phyloP scores from a whole-genome alignment of 192 early-diverging fungal genomes.

The Coemansia umbellata region DNA sequence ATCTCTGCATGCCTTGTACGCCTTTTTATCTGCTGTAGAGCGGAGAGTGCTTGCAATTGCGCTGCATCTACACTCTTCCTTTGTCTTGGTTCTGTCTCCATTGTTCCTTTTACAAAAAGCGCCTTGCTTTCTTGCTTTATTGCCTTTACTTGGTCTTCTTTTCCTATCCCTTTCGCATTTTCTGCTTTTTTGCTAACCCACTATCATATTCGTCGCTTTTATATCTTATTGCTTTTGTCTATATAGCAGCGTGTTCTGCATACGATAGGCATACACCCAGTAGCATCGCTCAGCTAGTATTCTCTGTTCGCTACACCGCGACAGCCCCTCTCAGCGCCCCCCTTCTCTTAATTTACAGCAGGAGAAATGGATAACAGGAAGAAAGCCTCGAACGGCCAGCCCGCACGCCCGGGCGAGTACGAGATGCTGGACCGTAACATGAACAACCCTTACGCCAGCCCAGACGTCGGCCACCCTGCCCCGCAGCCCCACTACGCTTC shows the following conservation, averaged over 20 bases:
- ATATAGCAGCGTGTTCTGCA: not conserved
- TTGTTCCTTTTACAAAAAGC: not conserved
- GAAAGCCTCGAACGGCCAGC: conserved; percentile 7
- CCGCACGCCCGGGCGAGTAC: conserved; percentile 35
- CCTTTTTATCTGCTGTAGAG: too few species aligned
- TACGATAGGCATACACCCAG: too few species aligned
- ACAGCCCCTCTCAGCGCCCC: not conserved
- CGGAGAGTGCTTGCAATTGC: not conserved
- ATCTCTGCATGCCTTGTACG: too few species aligned
- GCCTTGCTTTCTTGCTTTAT: not conserved
- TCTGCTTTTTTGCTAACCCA: not conserved
- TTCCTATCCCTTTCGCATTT: not conserved
- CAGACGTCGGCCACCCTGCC: conserved; percentile 12
- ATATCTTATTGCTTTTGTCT: too few species aligned
- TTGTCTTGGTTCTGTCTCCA: not conserved
- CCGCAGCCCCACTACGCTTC: conserved; percentile 11
- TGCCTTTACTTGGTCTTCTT: too few species aligned
- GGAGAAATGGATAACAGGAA: conserved; percentile 30
- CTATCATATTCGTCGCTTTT: too few species aligned
- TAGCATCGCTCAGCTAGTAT: too few species aligned
- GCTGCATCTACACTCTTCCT: conserved; percentile 5
- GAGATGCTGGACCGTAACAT: conserved; percentile 51
- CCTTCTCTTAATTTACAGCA: not conserved
- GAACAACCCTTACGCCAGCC: conserved; percentile 17
- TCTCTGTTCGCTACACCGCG: too few species aligned